Evolutionary conservation across 1,284 basidiomycete species (phyloP).

Genomic region (Tilletia walkeri): DNA sequence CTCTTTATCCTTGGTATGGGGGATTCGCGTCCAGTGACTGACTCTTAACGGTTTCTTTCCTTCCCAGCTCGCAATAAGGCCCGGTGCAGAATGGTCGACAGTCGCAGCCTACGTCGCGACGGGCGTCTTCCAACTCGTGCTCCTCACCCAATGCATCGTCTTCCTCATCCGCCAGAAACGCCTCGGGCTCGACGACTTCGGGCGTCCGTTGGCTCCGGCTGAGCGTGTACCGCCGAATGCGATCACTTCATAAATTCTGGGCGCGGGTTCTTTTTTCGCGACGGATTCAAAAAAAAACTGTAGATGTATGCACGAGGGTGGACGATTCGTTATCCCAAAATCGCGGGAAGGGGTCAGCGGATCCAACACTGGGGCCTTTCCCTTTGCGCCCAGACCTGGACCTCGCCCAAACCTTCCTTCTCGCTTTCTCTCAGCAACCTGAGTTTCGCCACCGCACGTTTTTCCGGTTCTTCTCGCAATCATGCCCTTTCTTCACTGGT

Average conservation of each 20-base stretch:
- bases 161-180: constrained; percentile 63
- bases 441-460: no score
- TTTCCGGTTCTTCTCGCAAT: no score
- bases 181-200: constrained; percentile 89
- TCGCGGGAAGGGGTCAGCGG: no score
- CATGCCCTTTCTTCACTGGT: no score
- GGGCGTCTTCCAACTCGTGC: constrained; percentile 76
- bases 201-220: constrained; percentile 63
- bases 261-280: no score
- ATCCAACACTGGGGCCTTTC: no score
- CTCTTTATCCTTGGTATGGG: constrained; percentile 60
- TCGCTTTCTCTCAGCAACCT: no score
- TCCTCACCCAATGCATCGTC: constrained; percentile 63
- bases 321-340: no score
- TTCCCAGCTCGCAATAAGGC: constrained; percentile 41
- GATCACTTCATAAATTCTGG: neutral
- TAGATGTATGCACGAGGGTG: no score
- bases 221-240: constrained; percentile 10
- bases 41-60: neutral
- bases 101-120: constrained; percentile 71
- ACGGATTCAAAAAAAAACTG: no score
- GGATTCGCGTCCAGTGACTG: neutral
- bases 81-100: constrained; percentile 46
- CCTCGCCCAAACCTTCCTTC: no score
- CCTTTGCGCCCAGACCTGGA: no score